phyloP scores from a whole-genome alignment of 2,329 filamentous ascomycete genomes.

The Epichloe coenophiala region DNA sequence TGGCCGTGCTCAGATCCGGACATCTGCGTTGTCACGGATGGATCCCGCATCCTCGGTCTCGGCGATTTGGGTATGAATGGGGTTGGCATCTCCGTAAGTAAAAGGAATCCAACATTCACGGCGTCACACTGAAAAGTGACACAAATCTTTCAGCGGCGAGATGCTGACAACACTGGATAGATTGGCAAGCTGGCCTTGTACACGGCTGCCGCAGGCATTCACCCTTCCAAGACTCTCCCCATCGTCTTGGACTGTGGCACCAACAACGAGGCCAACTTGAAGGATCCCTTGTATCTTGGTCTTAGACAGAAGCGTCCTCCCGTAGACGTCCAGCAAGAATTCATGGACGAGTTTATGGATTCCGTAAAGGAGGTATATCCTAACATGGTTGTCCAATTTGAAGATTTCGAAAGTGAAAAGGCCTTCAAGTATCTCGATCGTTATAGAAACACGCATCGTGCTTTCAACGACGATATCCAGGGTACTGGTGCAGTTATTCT shows the following conservation, averaged over 20 bases:
- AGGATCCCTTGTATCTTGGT: slow-evolving; percentile 74
- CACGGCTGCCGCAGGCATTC: slow-evolving; percentile 88
- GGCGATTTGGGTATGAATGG: slow-evolving; percentile 94
- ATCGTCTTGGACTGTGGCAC: slow-evolving; percentile 57
- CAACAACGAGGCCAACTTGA: slow-evolving; percentile 51
- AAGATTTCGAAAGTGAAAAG: slow-evolving; percentile 87
- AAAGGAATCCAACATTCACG: neutral
- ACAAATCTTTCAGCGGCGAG: neutral
- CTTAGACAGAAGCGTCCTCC: slow-evolving; percentile 71
- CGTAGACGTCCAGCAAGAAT: slow-evolving; percentile 68
- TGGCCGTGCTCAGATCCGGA: slow-evolving; percentile 85
- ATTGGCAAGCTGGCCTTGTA: slow-evolving; percentile 93
- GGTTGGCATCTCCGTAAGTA: slow-evolving; percentile 81
- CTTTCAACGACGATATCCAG: slow-evolving; percentile 98
- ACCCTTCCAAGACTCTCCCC: slow-evolving; percentile 69
- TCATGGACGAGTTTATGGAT: slow-evolving; percentile 95
- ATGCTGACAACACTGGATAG: slow-evolving; percentile 19
- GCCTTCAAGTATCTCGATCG: slow-evolving; percentile 87
- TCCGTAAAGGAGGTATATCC: slow-evolving; percentile 64
- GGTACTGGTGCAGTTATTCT: slow-evolving; percentile 92
- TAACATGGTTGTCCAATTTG: slow-evolving; percentile 72
- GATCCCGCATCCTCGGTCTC: slow-evolving; percentile 81
- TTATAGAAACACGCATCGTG: slow-evolving; percentile 79
- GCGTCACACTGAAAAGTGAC: neutral
- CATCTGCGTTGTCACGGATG: slow-evolving; percentile 94